Conservation (phyloP, 768 basidiomycete species). For the Xerocomellus dryophilus region DNA sequence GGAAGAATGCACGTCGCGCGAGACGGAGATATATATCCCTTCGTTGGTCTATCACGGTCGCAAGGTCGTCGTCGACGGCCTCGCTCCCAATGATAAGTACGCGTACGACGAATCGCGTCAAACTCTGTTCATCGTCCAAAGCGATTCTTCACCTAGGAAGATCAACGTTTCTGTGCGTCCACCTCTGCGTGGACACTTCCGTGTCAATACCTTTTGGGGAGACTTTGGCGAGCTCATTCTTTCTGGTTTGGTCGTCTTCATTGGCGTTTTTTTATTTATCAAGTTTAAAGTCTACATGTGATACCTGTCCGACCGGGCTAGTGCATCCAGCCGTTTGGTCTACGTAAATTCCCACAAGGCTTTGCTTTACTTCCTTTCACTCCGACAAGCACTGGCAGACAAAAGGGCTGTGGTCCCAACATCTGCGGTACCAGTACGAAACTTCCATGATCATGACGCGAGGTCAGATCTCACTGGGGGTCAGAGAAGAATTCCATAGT, state of each 20-base stretch:
- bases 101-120: conserved; percentile 63
- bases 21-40: conserved; percentile 85
- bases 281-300: conserved; percentile 27
- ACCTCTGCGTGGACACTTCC: conserved; percentile 47
- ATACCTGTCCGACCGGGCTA: conserved; percentile 6
- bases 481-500: no score
- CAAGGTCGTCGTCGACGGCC: conserved; percentile 55
- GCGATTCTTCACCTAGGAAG: conserved; percentile 42
- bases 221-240: conserved; percentile 44
- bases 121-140: conserved; percentile 66
- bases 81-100: conserved; percentile 49
- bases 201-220: conserved; percentile 63
- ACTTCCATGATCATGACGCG: no score
- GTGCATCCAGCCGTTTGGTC: not conserved
- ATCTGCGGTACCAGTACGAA: no score
- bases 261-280: conserved; percentile 31
- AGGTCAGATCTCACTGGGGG: no score
- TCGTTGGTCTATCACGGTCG: conserved; percentile 55
- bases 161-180: conserved; percentile 57
- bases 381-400: not conserved
- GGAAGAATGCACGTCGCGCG: conserved; percentile 37
- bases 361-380: not conserved
- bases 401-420: not conserved
- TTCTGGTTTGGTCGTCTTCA: conserved; percentile 32
- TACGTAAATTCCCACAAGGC: not conserved